phyloP scores from a whole-genome alignment of 257 asterid genomes.

The Lycium ferocissimum region DNA sequence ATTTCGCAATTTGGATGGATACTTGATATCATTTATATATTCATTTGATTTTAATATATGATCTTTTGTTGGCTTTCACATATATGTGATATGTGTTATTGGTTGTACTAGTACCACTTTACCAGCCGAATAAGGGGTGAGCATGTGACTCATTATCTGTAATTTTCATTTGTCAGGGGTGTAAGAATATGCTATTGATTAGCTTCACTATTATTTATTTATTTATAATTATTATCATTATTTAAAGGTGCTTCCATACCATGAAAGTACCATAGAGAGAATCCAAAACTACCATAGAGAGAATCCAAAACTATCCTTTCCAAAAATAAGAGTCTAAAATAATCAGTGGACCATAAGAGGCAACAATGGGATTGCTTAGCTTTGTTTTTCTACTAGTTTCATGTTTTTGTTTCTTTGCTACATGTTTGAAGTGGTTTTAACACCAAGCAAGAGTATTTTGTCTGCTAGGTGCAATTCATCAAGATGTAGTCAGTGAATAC shows the following conservation, averaged over 20 bases:
- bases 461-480: neutral
- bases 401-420: conserved; percentile 7
- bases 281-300: conserved; percentile 16
- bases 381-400: neutral
- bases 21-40: no score
- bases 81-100: neutral
- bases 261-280: neutral
- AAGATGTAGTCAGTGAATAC: neutral
- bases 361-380: neutral
- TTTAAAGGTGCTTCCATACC: conserved; percentile 6
- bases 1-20: no score
- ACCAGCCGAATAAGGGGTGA: conserved; percentile 1
- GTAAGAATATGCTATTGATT: neutral
- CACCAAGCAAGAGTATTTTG: neutral
- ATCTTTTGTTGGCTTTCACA: neutral
- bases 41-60: neutral
- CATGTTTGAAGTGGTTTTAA: neutral
- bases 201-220: neutral
- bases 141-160: conserved; percentile 18
- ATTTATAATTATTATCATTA: neutral
- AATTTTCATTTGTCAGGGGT: neutral
- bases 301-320: conserved; percentile 26
- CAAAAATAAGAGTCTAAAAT: conserved; percentile 8
- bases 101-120: conserved; percentile 18
- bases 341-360: neutral